Evolutionary conservation across 192 early-diverging fungal genomes (phyloP).

Genomic region (Helicostylum pulchrum): DNA sequence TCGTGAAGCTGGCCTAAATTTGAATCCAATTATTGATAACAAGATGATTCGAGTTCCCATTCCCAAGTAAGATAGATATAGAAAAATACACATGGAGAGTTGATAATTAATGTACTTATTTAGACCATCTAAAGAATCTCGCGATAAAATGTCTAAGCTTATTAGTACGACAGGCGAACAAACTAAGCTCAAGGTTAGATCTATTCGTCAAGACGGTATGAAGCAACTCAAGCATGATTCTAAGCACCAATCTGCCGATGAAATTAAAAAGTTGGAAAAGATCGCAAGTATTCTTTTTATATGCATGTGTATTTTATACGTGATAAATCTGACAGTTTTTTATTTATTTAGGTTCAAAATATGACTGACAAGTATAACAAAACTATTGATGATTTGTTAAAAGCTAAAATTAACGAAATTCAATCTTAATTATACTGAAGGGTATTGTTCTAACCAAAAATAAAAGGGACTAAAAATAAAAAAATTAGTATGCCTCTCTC

Average conservation of each 20-base stretch:
- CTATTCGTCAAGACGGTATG: slow-evolving; percentile 68
- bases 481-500: too few relatives aligned
- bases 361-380: slow-evolving; percentile 62
- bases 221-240: slow-evolving; percentile 67
- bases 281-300: slow-evolving; percentile 32
- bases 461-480: too few relatives aligned
- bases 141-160: slow-evolving; percentile 66
- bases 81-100: too few relatives aligned
- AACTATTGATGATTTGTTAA: slow-evolving; percentile 61
- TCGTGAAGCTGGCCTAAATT: slow-evolving; percentile 68
- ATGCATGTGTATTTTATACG: not conserved
- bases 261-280: slow-evolving; percentile 55
- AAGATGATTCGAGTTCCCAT: slow-evolving; percentile 74
- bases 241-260: slow-evolving; percentile 53
- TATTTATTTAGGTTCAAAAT: slow-evolving; percentile 49
- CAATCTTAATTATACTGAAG: slow-evolving; percentile 21
- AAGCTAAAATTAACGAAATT: slow-evolving; percentile 70
- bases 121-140: slow-evolving; percentile 71
- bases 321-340: not conserved
- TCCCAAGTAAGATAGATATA: slow-evolving; percentile 59
- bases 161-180: slow-evolving; percentile 61
- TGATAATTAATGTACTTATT: not conserved
- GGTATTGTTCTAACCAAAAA: too few relatives aligned
- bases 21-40: slow-evolving; percentile 76
- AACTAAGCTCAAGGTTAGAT: slow-evolving; percentile 63